Evolutionary conservation across 345 rosid genomes (phyloP), one percentile per base, ranked within the genome.

Genomic region (Schrenkiella parvula): DNA sequence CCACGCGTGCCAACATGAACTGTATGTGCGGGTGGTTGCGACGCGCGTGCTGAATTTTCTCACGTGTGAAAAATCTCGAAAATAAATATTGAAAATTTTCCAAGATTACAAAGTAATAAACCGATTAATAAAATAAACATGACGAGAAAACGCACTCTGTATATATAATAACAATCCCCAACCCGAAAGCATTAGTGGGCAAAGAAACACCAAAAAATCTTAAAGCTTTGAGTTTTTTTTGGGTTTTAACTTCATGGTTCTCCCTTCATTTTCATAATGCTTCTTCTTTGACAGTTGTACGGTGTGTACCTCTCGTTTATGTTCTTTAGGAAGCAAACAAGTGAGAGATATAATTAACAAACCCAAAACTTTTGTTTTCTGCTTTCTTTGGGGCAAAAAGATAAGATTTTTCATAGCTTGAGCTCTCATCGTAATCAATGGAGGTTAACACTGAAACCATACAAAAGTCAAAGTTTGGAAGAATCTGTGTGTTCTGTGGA

Each of bases 401-500:
- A 26, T 43, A 1, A 15, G 39, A 13, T 23, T 44, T 73, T 64
- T 46, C 2, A 4, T 46, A 22, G 23, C 34, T 61, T 42, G 13
- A 57, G 32, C 22, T 63, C 23, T 63, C 18, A 23, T 29, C 37
- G 18, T 56, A 11, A 60, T 32, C 68, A 75, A 84, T 83, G 88
- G 88, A 76, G 77, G 61, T 79, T 25, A 68, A 62, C 34, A 77
- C 72, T 81, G 81, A 79, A 71, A 59, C 51, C 1, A 80, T 80
- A 35, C 68, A 75, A 58, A 77, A 71, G 63, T 77, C 76, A 7
- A 77, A 50, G 56, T 93, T 93, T 66, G 82, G 86, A 61, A 90
- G 88, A 56, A 93, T 85, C 21, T 93, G 98, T 73, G 97, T 93
- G 9, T 92, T 92, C 39, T 92, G 98, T 65, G 98, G 98, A 5